A percentile compares a stretch with the other conserved stretches of the same genome.
Conservation (phyloP, 2,329 filamentous ascomycete species). For the Fusarium goolgardi region DNA sequence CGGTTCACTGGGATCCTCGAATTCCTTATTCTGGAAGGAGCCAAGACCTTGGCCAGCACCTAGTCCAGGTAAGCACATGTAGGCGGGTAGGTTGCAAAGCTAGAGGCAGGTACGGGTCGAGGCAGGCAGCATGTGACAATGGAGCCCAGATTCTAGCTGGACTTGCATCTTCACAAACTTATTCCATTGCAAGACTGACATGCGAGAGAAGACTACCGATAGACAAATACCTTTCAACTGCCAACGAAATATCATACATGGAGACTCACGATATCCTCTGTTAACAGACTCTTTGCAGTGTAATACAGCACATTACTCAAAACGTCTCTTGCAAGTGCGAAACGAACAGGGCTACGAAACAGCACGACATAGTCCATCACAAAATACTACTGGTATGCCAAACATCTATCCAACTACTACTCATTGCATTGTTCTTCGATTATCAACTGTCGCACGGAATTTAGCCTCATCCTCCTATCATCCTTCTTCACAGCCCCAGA, state of each 20-base stretch:
- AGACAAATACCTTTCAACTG: neutral
- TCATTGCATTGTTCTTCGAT: neutral
- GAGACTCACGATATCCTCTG: neutral
- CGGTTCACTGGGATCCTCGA: neutral
- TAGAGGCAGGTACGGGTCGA: conserved; percentile 8
- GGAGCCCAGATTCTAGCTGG: conserved; percentile 16
- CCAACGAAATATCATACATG: neutral
- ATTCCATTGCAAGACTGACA: conserved; percentile 2
- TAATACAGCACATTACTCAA: conserved; percentile 6
- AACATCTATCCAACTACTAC: neutral
- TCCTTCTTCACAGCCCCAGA: neutral
- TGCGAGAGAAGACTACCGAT: conserved; percentile 1
- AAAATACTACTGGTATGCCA: neutral
- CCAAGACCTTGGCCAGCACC: conserved; percentile 8
- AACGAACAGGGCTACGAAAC: neutral
- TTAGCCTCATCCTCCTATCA: neutral
- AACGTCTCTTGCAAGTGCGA: neutral
- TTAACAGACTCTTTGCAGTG: conserved; percentile 3
- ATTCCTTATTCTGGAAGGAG: conserved; percentile 36
- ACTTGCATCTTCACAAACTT: neutral
- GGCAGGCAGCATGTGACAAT: conserved; percentile 41
- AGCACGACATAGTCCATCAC: neutral
- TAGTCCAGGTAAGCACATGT: neutral
- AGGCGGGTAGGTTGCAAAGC: neutral
- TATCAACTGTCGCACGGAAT: neutral